A percentile compares a stretch with the other conserved stretches of the same genome.
Conservation (phyloP, 768 basidiomycete species). For the Heimioporus sp. region DNA sequence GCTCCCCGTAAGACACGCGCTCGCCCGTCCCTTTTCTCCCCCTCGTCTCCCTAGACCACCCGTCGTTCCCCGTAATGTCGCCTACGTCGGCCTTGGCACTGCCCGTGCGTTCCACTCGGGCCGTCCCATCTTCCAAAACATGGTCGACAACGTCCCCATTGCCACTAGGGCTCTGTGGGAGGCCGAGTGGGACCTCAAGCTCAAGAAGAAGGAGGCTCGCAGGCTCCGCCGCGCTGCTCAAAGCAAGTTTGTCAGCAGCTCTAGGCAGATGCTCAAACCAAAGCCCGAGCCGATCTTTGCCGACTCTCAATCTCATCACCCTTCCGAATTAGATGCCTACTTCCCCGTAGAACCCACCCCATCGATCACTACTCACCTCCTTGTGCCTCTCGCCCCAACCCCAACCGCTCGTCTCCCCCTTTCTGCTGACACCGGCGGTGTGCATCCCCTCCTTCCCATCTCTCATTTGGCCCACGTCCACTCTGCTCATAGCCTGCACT, state of each 20-base stretch:
- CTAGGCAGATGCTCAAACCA: constrained; percentile 30
- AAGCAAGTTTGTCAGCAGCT: constrained; percentile 16
- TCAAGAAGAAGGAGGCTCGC: constrained; percentile 41
- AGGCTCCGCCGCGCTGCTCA: constrained; percentile 22
- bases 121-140: constrained; percentile 75
- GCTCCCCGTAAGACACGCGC: constrained; percentile 49
- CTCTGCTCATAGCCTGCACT: constrained; percentile 50
- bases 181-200: constrained; percentile 64
- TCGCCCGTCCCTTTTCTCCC: constrained; percentile 44
- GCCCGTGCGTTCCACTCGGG: constrained; percentile 74
- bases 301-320: not conserved
- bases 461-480: constrained; percentile 52
- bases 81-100: constrained; percentile 73
- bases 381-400: constrained; percentile 76
- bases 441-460: constrained; percentile 50
- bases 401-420: constrained; percentile 67
- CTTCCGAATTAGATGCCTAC: constrained; percentile 58
- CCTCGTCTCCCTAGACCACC: constrained; percentile 61
- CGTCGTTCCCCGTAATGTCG: constrained; percentile 44
- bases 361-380: constrained; percentile 60
- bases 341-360: constrained; percentile 42
- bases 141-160: constrained; percentile 80
- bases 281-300: constrained; percentile 9
- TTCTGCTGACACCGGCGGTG: constrained; percentile 19
- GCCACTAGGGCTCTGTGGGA: constrained; percentile 71